Conservation (phyloP, 345 rosid genomes). For the Linum lewisii region DNA sequence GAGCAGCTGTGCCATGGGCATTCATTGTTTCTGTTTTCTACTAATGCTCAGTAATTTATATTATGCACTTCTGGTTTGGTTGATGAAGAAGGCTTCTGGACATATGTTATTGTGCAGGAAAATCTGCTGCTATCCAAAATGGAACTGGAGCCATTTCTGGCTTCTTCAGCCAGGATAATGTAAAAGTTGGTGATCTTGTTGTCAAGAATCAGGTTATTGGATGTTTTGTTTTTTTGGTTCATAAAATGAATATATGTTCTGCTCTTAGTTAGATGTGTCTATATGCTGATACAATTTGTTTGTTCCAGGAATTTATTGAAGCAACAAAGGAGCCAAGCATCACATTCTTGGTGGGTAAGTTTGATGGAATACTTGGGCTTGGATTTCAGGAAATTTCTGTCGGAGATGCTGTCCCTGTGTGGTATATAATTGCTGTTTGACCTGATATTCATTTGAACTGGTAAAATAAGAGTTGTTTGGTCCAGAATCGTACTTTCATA, state of each 20-base stretch:
- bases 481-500: no score
- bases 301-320: constrained; percentile 75
- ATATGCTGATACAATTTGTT: background rate
- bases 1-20: background rate
- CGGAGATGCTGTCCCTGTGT: constrained; percentile 70
- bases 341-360: constrained; percentile 72
- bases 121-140: constrained; percentile 63
- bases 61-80: no score
- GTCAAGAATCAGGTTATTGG: constrained; percentile 57
- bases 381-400: constrained; percentile 89
- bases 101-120: constrained; percentile 43
- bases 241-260: background rate
- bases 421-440: constrained; percentile 31
- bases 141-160: constrained; percentile 71
- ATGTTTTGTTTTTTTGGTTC: constrained; percentile 5
- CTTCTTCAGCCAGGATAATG: constrained; percentile 69
- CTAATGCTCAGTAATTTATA: background rate
- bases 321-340: constrained; percentile 76
- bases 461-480: background rate
- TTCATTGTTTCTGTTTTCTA: background rate
- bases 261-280: background rate
- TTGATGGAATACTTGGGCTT: constrained; percentile 96
- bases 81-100: no score
- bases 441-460: constrained; percentile 5
- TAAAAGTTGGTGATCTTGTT: constrained; percentile 61